phyloP scores from a whole-genome alignment of 163 green algal genomes.

The Volvox carteri region DNA sequence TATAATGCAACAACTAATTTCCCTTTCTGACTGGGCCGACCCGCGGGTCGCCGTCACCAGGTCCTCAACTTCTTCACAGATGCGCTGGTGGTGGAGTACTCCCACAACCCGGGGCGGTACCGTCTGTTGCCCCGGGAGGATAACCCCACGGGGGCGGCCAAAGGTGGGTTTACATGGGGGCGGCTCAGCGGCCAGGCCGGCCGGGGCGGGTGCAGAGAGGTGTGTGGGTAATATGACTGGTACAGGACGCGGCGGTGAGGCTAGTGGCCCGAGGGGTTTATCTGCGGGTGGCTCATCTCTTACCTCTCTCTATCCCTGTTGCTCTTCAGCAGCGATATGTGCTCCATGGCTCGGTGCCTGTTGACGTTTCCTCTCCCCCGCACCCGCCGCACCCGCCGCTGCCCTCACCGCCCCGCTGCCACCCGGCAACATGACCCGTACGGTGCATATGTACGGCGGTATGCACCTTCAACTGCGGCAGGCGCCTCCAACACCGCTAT shows the following conservation, averaged over 20 bases:
- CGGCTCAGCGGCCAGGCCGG: no score
- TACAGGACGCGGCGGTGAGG: no score
- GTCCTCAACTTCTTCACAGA: conserved; percentile 52
- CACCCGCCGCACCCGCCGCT: not conserved
- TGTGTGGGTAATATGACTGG: no score
- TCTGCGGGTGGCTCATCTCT: no score
- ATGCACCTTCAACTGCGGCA: not conserved
- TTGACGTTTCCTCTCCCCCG: not conserved
- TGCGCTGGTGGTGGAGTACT: conserved; percentile 40
- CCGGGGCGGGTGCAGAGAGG: no score
- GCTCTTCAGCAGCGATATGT: no score
- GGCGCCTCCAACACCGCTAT: conserved; percentile 33
- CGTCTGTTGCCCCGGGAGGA: conserved; percentile 28
- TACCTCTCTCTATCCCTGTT: no score
- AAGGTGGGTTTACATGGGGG: conserved; percentile 40
- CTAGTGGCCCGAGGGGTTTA: no score
- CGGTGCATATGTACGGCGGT: no score
- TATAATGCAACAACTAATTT: no score
- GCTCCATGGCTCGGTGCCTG: no score
- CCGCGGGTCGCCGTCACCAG: not conserved
- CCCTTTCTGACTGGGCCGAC: not conserved
- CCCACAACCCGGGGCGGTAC: conserved; percentile 27
- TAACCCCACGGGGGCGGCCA: not conserved
- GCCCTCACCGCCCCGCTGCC: not conserved
- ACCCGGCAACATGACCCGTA: not conserved